Conservation (phyloP, 2,329 filamentous ascomycete genomes). For the Coniella vitis region DNA sequence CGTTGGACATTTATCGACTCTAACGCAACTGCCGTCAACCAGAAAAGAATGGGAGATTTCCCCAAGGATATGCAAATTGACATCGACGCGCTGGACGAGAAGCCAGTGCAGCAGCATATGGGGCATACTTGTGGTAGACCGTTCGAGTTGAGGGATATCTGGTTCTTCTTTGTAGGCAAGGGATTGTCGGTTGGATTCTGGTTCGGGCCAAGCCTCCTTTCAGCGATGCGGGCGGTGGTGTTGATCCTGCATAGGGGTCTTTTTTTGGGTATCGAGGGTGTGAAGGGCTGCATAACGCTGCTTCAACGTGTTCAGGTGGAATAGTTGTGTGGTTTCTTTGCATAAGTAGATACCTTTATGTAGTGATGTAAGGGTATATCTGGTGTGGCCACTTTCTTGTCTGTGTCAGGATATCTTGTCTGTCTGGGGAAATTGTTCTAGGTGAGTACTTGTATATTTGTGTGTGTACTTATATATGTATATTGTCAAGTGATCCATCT, state of each 20-base stretch:
- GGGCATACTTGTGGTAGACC: background rate
- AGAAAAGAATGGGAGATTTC: background rate
- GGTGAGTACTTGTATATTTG: too few species aligned
- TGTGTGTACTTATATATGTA: too few species aligned
- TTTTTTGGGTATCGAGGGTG: background rate
- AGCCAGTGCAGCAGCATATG: background rate
- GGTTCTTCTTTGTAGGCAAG: background rate
- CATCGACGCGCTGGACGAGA: background rate
- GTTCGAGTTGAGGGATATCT: background rate
- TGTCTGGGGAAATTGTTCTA: too few species aligned
- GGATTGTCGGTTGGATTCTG: background rate
- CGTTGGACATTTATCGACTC: too few species aligned
- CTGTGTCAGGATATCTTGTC: too few species aligned
- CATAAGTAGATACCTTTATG: too few species aligned
- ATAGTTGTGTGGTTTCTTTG: too few species aligned
- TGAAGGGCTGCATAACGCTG: background rate
- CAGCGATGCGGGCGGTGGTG: background rate
- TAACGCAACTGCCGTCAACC: background rate
- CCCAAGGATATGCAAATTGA: background rate
- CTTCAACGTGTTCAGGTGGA: background rate
- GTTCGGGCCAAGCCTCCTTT: background rate
- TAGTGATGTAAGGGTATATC: too few species aligned
- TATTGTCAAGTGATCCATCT: too few species aligned
- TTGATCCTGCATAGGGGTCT: too few species aligned
- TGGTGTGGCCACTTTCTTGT: background rate